Evolutionary conservation across 805 yeast genomes (phyloP).

Genomic region (Candida ulmi): DNA sequence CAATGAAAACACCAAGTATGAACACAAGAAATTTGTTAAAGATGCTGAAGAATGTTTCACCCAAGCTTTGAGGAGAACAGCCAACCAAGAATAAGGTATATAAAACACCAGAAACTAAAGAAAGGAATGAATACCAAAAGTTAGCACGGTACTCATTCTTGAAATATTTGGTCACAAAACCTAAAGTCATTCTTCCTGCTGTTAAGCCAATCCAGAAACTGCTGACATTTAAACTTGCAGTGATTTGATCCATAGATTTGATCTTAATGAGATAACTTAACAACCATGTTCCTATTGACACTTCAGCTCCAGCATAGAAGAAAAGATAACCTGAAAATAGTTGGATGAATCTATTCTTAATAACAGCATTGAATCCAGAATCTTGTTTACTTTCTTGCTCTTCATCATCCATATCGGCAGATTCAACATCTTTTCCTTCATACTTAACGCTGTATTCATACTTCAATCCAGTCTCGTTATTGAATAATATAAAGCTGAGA

Average conservation of each 20-base stretch:
- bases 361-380: conserved; percentile 8
- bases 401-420: not conserved
- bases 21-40: conserved; percentile 20
- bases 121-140: conserved; percentile 28
- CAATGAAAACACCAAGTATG: conserved; percentile 53
- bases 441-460: conserved; percentile 15
- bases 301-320: conserved; percentile 66
- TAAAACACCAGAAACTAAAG: conserved; percentile 25
- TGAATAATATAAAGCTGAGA: conserved; percentile 37
- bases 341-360: conserved; percentile 35
- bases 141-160: conserved; percentile 36
- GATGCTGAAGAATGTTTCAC: not conserved
- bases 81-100: conserved; percentile 7
- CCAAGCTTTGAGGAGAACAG: not conserved
- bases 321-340: conserved; percentile 47
- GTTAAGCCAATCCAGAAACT: conserved; percentile 73
- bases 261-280: conserved; percentile 55
- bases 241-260: conserved; percentile 39
- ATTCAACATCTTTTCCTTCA: not conserved
- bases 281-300: conserved; percentile 66
- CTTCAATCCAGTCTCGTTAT: conserved; percentile 34
- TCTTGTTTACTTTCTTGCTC: not conserved
- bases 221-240: conserved; percentile 59
- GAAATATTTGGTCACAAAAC: conserved; percentile 47
- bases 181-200: conserved; percentile 52